phyloP scores from a whole-genome alignment of 1,284 basidiomycete species.

The Cutaneotrichosporon sp. region DNA sequence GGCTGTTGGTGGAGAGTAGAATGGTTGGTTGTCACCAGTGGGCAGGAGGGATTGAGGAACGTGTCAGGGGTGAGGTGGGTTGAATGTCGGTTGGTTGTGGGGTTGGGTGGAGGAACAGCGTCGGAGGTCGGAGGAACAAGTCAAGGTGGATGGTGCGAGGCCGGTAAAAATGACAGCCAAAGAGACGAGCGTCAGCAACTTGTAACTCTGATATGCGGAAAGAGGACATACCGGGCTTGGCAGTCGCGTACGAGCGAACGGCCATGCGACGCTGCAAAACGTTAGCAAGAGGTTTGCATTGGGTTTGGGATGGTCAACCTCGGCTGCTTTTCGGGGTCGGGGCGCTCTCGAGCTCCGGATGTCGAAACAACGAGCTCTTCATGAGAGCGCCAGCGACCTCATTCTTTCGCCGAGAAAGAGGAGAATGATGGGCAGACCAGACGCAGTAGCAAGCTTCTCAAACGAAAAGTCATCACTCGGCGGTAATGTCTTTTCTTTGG shows the following conservation, averaged over 20 bases:
- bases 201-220: background rate
- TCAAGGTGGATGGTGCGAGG: too few species aligned
- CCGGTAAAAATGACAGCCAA: background rate
- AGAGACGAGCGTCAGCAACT: slow-evolving; percentile 10
- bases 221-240: slow-evolving; percentile 73
- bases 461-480: too few species aligned
- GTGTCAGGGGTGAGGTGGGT: slow-evolving; percentile 4
- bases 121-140: slow-evolving; percentile 5
- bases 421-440: too few species aligned
- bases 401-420: too few species aligned
- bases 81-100: background rate
- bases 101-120: background rate
- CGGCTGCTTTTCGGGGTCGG: background rate
- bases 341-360: too few species aligned
- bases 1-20: slow-evolving; percentile 55
- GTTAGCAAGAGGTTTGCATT: too few species aligned
- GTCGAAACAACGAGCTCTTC: too few species aligned
- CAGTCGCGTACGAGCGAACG: slow-evolving; percentile 79
- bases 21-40: background rate
- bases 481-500: too few species aligned
- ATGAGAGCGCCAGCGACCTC: too few species aligned
- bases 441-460: too few species aligned
- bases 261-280: slow-evolving; percentile 40
- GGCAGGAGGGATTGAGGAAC: slow-evolving; percentile 1
- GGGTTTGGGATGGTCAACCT: background rate